Conservation (phyloP, 179 eudicot species). For the Patellifolia procumbens region DNA sequence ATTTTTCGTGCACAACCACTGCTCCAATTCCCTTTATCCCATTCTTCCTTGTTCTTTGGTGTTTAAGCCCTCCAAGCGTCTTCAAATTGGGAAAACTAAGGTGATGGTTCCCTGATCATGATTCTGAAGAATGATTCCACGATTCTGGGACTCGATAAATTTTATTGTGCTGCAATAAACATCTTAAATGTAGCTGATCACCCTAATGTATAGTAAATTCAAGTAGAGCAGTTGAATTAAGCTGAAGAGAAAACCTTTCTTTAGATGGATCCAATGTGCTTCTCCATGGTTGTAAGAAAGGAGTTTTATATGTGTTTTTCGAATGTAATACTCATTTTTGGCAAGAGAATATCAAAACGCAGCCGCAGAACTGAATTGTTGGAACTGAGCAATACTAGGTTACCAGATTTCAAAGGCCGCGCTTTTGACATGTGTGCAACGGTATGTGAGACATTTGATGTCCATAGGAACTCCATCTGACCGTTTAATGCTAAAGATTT, state of each 20-base stretch:
- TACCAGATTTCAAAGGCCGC: neutral
- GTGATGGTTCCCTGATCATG: neutral
- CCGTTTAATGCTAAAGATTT: no score
- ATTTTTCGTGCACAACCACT: neutral
- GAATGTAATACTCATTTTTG: slow-evolving; percentile 12
- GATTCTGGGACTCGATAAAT: neutral
- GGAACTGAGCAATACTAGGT: neutral
- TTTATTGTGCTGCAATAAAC: slow-evolving; percentile 5
- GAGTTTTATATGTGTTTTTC: neutral
- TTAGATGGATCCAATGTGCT: slow-evolving; percentile 19
- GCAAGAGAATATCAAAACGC: slow-evolving; percentile 15
- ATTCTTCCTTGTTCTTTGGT: slow-evolving; percentile 35
- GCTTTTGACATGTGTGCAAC: neutral
- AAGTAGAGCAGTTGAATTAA: slow-evolving; percentile 1
- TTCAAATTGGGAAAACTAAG: slow-evolving; percentile 22
- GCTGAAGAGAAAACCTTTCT: neutral
- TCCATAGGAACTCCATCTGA: neutral
- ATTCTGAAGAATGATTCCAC: neutral
- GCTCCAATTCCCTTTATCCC: slow-evolving; percentile 15
- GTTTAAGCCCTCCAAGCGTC: slow-evolving; percentile 33
- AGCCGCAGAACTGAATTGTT: slow-evolving; percentile 14
- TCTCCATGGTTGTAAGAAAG: slow-evolving; percentile 17
- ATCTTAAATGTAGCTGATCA: no score
- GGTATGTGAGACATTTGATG: neutral
- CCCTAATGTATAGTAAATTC: neutral